A percentile compares a stretch with the other conserved stretches of the same genome.
Evolutionary conservation across 148 eudicot genomes (phyloP).

Genomic region (Nepenthes mirabilis): DNA sequence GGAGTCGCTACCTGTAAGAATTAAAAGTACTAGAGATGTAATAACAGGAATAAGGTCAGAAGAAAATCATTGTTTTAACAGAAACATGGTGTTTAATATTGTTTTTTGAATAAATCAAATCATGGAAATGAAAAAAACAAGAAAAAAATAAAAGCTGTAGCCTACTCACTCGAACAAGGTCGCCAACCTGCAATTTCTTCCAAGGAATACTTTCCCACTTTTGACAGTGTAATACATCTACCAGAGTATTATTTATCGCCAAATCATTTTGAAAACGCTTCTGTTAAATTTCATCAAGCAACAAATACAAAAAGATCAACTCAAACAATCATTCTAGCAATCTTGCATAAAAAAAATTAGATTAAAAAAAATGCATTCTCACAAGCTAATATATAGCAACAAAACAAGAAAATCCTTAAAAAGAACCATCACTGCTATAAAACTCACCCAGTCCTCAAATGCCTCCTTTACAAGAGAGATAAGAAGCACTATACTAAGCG

Average conservation of each 20-base stretch:
- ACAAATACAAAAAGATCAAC: conserved; percentile 3
- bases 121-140: no score
- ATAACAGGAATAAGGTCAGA: no score
- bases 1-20: no score
- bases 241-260: conserved; percentile 62
- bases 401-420: not conserved
- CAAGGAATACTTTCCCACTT: conserved; percentile 64
- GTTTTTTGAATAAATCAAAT: no score
- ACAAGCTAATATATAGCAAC: not conserved
- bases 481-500: conserved; percentile 74
- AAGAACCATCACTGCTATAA: conserved; percentile 3
- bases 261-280: conserved; percentile 91
- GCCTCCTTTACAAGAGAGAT: conserved; percentile 94
- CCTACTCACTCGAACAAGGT: conserved; percentile 72
- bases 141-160: not conserved
- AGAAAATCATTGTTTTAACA: no score
- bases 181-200: conserved; percentile 93
- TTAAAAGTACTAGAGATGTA: no score
- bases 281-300: conserved; percentile 31
- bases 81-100: no score
- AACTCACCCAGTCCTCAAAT: conserved; percentile 97
- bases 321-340: not conserved
- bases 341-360: conserved; percentile 1
- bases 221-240: conserved; percentile 64
- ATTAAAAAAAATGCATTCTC: not conserved